Evolutionary conservation across 805 yeast genomes (phyloP).

Genomic region (Nematodospora valgi): DNA sequence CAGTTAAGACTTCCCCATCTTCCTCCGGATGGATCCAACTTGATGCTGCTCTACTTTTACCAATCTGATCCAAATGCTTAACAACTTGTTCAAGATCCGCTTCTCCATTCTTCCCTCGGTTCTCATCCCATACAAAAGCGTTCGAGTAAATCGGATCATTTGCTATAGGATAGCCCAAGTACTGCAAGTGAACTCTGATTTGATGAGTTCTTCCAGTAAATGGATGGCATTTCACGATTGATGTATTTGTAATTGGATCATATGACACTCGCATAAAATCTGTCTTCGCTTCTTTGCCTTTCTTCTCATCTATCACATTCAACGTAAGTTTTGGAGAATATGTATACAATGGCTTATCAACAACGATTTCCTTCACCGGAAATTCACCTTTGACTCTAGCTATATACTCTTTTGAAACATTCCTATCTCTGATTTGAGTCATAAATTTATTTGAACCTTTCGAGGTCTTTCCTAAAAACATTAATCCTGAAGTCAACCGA

Average conservation of each 20-base stretch:
- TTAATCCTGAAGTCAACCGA: constrained; percentile 85
- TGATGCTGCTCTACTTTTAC: constrained; percentile 64
- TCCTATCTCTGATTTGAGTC: constrained; percentile 66
- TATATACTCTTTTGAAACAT: constrained; percentile 76
- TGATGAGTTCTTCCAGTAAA: constrained; percentile 94
- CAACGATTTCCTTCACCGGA: constrained; percentile 48
- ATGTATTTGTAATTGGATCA: constrained; percentile 52
- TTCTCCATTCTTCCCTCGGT: constrained; percentile 59
- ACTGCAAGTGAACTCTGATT: constrained; percentile 88
- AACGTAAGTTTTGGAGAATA: constrained; percentile 71
- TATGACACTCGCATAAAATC: constrained; percentile 63
- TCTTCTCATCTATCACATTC: constrained; percentile 45
- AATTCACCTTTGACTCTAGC: constrained; percentile 88
- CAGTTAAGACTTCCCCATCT: constrained; percentile 66
- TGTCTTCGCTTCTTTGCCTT: constrained; percentile 76
- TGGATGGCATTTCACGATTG: constrained; percentile 82
- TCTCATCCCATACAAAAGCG: constrained; percentile 72
- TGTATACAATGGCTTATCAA: constrained; percentile 67
- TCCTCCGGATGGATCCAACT: constrained; percentile 62
- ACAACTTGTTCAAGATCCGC: constrained; percentile 50
- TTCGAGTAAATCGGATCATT: constrained; percentile 78
- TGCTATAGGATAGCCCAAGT: constrained; percentile 47
- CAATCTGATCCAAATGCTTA: constrained; percentile 54
- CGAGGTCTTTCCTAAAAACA: constrained; percentile 85
- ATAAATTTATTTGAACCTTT: constrained; percentile 75